Evolutionary conservation across 805 yeast genomes (phyloP).

Genomic region (Ogataea dorogensis): DNA sequence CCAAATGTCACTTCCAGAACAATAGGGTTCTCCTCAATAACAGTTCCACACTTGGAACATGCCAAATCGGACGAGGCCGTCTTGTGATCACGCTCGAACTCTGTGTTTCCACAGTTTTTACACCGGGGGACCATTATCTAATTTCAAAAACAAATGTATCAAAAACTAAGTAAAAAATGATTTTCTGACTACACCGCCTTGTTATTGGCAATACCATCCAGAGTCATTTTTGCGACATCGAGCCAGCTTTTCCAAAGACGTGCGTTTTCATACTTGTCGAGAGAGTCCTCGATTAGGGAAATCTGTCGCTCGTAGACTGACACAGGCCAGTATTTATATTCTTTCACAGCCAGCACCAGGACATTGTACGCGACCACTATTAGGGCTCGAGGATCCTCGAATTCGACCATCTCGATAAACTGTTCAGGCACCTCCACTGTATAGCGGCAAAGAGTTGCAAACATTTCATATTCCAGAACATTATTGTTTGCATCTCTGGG

Average conservation of each 20-base stretch:
- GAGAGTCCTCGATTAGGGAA: constrained; percentile 9
- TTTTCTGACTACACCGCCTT: constrained; percentile 4
- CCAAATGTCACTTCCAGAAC: constrained; percentile 95
- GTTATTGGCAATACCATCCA: constrained; percentile 7
- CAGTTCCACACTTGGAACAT: constrained; percentile 82
- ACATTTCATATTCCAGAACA: constrained; percentile 24
- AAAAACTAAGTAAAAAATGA: not conserved
- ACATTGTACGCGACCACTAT: constrained; percentile 22
- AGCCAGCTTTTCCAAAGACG: constrained; percentile 23
- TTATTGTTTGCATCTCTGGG: constrained; percentile 1
- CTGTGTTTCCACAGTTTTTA: constrained; percentile 50
- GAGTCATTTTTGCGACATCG: constrained; percentile 15
- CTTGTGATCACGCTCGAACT: constrained; percentile 49
- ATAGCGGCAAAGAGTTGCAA: constrained; percentile 23
- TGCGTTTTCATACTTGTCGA: constrained; percentile 16
- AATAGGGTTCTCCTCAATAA: constrained; percentile 87
- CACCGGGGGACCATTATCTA: constrained; percentile 25
- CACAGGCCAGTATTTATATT: constrained; percentile 22
- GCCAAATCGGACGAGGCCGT: constrained; percentile 73
- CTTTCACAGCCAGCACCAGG: constrained; percentile 16
- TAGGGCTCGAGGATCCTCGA: constrained; percentile 24
- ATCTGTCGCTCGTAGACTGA: constrained; percentile 16
- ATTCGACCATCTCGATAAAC: constrained; percentile 18
- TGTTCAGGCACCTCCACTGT: constrained; percentile 22
- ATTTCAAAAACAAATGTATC: constrained; percentile 1